A percentile compares a stretch with the other conserved stretches of the same genome.
Conservation (phyloP, 2,329 filamentous ascomycete genomes). For the Sporothrix humicola region DNA sequence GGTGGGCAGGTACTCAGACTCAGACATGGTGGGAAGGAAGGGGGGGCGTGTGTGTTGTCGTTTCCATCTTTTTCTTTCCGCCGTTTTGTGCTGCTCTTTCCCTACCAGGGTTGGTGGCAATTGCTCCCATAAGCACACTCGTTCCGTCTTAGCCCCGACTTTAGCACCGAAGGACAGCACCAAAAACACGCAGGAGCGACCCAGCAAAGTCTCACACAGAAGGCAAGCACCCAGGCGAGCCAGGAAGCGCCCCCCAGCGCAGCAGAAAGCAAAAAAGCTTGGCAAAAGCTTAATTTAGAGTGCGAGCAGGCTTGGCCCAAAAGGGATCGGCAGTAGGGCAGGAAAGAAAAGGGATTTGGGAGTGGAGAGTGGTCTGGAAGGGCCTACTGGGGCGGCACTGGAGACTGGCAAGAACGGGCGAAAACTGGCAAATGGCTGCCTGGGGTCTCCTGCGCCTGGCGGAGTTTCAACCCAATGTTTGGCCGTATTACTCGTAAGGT, state of each 20-base stretch:
- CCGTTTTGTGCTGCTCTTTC: background rate
- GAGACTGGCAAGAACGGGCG: background rate
- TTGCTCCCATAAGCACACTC: slow-evolving; percentile 23
- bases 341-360: background rate
- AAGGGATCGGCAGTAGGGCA: slow-evolving; percentile 19
- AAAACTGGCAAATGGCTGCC: background rate
- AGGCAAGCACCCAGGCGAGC: background rate
- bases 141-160: slow-evolving; percentile 14
- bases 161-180: slow-evolving; percentile 7
- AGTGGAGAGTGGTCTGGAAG: slow-evolving; percentile 22
- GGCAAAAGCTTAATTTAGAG: slow-evolving; percentile 28
- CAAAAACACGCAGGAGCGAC: background rate
- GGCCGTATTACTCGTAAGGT: slow-evolving; percentile 10
- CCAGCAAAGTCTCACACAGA: no score
- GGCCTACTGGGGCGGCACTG: background rate
- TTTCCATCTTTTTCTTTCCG: background rate
- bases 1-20: background rate
- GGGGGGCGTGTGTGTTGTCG: background rate
- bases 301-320: slow-evolving; percentile 5
- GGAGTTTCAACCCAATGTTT: slow-evolving; percentile 22
- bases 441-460: slow-evolving; percentile 10
- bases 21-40: background rate
- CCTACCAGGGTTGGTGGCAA: slow-evolving; percentile 10
- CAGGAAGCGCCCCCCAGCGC: background rate
- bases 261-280: slow-evolving; percentile 12